Conservation (phyloP, 306 rosid species). For the Inga leiocalycina region DNA sequence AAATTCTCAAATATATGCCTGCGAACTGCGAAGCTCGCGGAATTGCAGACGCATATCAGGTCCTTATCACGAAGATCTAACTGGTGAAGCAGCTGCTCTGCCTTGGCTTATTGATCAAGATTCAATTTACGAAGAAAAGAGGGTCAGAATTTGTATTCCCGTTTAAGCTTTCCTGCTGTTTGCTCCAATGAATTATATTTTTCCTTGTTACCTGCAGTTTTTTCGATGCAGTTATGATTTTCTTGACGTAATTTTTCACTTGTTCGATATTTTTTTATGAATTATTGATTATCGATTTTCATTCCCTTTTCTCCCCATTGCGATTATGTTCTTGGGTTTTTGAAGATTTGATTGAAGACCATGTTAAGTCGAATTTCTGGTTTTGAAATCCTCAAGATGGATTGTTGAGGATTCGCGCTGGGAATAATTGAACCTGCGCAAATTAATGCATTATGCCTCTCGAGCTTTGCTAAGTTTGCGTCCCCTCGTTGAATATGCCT, state of each 20-base stretch:
- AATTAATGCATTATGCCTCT: constrained; percentile 15
- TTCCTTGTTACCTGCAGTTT: not conserved
- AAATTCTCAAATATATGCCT: not conserved
- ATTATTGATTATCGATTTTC: not conserved
- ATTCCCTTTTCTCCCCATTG: not conserved
- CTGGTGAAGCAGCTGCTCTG: constrained; percentile 20
- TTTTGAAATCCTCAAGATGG: not conserved
- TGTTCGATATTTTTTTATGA: not conserved
- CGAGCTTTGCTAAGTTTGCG: not conserved
- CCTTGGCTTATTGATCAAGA: not conserved
- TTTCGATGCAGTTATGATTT: not conserved
- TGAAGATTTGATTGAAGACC: constrained; percentile 1
- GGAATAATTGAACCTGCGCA: constrained; percentile 4
- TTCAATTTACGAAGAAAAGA: not conserved
- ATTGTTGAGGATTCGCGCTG: not conserved
- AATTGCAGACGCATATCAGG: constrained; percentile 10
- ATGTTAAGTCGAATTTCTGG: not conserved
- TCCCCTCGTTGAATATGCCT: not conserved
- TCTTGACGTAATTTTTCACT: not conserved
- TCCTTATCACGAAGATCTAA: constrained; percentile 22
- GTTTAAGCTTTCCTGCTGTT: not conserved
- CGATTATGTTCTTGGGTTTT: not conserved
- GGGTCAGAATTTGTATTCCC: not conserved
- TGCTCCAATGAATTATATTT: not conserved
- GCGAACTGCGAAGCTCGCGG: not conserved